phyloP scores from a whole-genome alignment of 2,329 filamentous ascomycete species.

The Fusarium hainanense region DNA sequence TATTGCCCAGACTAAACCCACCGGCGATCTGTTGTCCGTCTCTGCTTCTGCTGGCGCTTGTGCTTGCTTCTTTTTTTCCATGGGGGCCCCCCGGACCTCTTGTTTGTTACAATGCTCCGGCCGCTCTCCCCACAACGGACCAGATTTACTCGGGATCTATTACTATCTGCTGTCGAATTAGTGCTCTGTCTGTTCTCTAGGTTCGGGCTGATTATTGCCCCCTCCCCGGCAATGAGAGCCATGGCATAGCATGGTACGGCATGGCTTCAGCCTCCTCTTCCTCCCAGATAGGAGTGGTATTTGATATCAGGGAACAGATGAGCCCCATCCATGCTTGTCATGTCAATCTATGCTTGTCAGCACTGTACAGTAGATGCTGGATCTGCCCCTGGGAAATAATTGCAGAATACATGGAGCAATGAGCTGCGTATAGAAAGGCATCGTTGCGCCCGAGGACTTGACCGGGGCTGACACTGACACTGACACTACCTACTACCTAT shows the following conservation, averaged over 20 bases:
- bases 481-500: constrained; percentile 12
- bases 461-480: constrained; percentile 25
- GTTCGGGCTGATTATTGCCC: constrained; percentile 4
- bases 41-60: constrained; percentile 1
- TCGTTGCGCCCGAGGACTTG: constrained; percentile 24
- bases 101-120: constrained; percentile 21
- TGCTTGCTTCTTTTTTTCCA: constrained; percentile 6
- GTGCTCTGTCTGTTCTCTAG: neutral
- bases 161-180: constrained; percentile 9
- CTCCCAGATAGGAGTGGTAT: constrained; percentile 15
- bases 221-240: constrained; percentile 12
- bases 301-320: constrained; percentile 19
- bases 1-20: constrained; percentile 28
- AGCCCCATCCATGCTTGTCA: constrained; percentile 20
- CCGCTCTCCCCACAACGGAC: constrained; percentile 1
- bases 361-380: constrained; percentile 10
- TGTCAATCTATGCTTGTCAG: constrained; percentile 19
- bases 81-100: constrained; percentile 10
- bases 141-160: constrained; percentile 10
- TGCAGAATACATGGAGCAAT: constrained; percentile 1
- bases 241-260: neutral
- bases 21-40: constrained; percentile 26
- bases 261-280: constrained; percentile 18
- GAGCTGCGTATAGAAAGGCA: constrained; percentile 37
- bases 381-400: constrained; percentile 31